A percentile compares a stretch with the other conserved stretches of the same genome.
Conservation (phyloP, 352 stramenopile genomes). For the Thalassiosira sp. region DNA sequence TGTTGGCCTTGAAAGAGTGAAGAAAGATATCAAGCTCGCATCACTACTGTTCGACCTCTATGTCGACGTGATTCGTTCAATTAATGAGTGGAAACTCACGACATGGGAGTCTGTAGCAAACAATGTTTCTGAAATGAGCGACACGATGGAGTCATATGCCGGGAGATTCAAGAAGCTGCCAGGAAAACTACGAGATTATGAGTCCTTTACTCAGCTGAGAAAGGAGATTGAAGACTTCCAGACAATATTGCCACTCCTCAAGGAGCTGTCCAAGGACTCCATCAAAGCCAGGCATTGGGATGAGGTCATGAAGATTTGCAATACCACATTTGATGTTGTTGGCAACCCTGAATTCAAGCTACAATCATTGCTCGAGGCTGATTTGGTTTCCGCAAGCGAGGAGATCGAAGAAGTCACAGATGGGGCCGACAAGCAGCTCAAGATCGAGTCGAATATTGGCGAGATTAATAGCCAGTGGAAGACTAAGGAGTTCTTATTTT, state of each 20-base stretch:
- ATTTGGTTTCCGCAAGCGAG: constrained; percentile 89
- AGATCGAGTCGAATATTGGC: constrained; percentile 93
- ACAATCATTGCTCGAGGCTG: constrained; percentile 86
- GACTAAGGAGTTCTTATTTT: constrained; percentile 94
- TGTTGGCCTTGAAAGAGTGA: constrained; percentile 93
- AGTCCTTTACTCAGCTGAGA: constrained; percentile 95
- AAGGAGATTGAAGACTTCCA: constrained; percentile 98
- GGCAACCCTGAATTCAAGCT: constrained; percentile 93
- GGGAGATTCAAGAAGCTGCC: constrained; percentile 97
- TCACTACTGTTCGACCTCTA: constrained; percentile 92
- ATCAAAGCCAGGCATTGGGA: constrained; percentile 96
- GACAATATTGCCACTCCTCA: constrained; percentile 93
- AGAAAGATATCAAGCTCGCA: constrained; percentile 95
- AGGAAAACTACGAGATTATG: constrained; percentile 93
- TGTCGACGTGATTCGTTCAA: constrained; percentile 94
- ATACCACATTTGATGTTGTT: constrained; percentile 91
- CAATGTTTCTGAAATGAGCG: constrained; percentile 93
- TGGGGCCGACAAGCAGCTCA: constrained; percentile 96
- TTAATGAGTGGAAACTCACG: constrained; percentile 96
- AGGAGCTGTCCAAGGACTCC: constrained; percentile 95
- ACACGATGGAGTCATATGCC: constrained; percentile 95
- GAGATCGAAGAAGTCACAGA: constrained; percentile 98
- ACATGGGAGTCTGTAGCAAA: constrained; percentile 93
- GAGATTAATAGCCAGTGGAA: constrained; percentile 94
- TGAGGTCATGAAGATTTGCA: constrained; percentile 93